These are phyloP conservation scores for Mycena rosella DNA, from an alignment of 768 basidiomycete species.

Conservation along the genomic window DNA sequence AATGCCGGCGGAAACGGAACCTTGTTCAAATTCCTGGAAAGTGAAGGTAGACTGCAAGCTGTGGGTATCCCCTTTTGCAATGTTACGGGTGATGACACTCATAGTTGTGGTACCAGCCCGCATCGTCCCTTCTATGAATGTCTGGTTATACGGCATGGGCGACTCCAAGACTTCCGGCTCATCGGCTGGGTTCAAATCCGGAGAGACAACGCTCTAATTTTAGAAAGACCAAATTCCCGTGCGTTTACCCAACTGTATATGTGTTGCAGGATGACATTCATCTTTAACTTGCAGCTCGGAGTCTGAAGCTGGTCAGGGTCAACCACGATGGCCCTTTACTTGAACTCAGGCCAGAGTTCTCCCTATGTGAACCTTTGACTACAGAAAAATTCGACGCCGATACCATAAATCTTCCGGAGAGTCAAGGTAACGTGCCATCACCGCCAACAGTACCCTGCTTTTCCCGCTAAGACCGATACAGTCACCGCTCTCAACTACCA, in stretches of 20 bases:
- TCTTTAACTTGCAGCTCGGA: not conserved
- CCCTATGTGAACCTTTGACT: not conserved
- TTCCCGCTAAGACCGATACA: not conserved
- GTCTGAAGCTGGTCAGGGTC: not conserved
- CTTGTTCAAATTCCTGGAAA: not conserved
- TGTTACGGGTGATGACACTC: not conserved
- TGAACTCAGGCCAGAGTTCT: not conserved
- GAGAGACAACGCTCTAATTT: not conserved
- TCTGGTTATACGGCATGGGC: not conserved
- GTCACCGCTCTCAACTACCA: not conserved
- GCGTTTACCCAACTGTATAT: not conserved
- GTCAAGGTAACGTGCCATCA: not conserved
- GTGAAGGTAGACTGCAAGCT: constrained; percentile 10
- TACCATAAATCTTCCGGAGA: not conserved
- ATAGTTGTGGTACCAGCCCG: not conserved
- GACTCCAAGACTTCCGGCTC: not conserved
- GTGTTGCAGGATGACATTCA: not conserved
- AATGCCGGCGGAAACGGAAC: not conserved
- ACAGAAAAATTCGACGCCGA: not conserved
- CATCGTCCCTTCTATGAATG: not conserved
- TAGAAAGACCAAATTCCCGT: not conserved
- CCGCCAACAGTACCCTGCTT: not conserved
- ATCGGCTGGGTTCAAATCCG: constrained; percentile 1
- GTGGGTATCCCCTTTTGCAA: not conserved
- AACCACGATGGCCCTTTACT: constrained; percentile 13